A percentile compares a stretch with the other conserved stretches of the same genome.
These are phyloP conservation scores for Flaveria trinervia DNA, from an alignment of 129 eudicot species.

Conservation along the genomic window DNA sequence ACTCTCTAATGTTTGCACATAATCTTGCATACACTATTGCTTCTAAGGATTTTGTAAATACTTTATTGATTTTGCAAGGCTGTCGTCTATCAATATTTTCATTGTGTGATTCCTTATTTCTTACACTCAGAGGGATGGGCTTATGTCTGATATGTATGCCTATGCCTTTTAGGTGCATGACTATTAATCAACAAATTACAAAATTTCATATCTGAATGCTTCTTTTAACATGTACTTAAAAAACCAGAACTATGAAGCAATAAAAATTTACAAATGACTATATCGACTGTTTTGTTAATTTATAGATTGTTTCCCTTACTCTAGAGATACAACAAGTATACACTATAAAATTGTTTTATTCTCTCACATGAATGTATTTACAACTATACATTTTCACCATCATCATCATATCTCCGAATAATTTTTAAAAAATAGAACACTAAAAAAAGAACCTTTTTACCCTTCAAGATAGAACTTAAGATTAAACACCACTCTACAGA, in stretches of 20 bases:
- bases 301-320: conserved; percentile 26
- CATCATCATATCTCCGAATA: conserved; percentile 21
- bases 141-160: too few species aligned
- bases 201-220: too few species aligned
- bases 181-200: too few species aligned
- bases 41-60: too few species aligned
- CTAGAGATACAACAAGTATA: conserved; percentile 35
- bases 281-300: background rate
- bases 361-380: conserved; percentile 37
- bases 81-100: too few species aligned
- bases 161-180: too few species aligned
- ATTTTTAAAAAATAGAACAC: conserved; percentile 14
- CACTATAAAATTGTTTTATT: conserved; percentile 13
- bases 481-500: conserved; percentile 86
- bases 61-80: too few species aligned
- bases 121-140: too few species aligned
- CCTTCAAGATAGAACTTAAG: conserved; percentile 68
- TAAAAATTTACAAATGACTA: conserved; percentile 23
- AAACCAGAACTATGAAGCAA: background rate
- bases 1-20: too few species aligned
- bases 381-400: conserved; percentile 21
- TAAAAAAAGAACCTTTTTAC: conserved; percentile 25
- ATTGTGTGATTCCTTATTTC: too few species aligned
- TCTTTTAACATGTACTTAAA: too few species aligned
- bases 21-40: too few species aligned